phyloP scores from a whole-genome alignment of 306 rosid species.

The Sphenostylis stenocarpa region DNA sequence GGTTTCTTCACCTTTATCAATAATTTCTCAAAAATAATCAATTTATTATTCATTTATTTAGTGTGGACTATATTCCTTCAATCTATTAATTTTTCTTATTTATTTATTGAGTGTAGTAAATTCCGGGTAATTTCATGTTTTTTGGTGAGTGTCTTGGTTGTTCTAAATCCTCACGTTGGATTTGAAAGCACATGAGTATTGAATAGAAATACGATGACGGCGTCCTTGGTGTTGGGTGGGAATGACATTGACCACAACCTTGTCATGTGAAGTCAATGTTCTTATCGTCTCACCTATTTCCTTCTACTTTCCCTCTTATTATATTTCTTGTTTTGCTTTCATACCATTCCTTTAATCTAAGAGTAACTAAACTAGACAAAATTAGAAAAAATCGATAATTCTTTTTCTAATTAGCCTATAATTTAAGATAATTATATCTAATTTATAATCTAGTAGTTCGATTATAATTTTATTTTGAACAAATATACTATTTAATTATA shows the following conservation, averaged over 20 bases:
- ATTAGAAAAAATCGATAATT: too few relatives aligned
- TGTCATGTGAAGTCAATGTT: neutral
- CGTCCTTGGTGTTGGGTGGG: neutral
- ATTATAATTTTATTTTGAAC: too few relatives aligned
- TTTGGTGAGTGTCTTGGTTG: neutral
- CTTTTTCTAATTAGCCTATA: too few relatives aligned
- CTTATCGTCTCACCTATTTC: slow-evolving; percentile 24
- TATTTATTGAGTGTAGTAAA: neutral
- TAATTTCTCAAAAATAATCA: neutral
- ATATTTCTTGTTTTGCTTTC: neutral
- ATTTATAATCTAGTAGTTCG: too few relatives aligned
- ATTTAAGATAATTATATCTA: too few relatives aligned
- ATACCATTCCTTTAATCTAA: neutral
- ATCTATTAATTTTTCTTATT: neutral
- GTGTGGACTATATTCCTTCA: neutral
- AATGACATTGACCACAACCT: neutral
- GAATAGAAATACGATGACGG: neutral
- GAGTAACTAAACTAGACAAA: too few relatives aligned
- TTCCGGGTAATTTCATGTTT: neutral
- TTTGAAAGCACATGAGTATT: neutral
- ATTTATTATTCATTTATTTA: neutral
- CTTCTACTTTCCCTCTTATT: slow-evolving; percentile 26
- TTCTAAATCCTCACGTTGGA: neutral
- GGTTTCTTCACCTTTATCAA: neutral
- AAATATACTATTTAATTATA: too few relatives aligned